Evolutionary conservation across 116 monocot species (phyloP).

Genomic region (Thalassia testudinum): DNA sequence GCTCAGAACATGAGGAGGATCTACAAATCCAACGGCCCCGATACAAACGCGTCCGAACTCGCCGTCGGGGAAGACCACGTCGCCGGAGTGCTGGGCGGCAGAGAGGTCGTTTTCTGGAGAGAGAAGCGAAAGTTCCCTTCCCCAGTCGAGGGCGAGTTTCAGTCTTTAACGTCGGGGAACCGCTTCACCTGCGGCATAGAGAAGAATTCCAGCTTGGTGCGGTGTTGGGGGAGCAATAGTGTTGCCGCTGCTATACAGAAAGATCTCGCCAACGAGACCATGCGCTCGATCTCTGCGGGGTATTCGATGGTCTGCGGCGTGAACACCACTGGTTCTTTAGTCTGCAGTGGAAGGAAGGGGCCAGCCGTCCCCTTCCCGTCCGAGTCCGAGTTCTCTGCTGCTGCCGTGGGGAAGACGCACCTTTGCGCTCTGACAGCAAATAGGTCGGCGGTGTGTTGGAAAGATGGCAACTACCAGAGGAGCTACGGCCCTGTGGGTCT

Average conservation of each 20-base stretch:
- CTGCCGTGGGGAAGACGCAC: conserved; percentile 49
- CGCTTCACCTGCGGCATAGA: conserved; percentile 54
- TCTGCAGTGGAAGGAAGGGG: conserved; percentile 57
- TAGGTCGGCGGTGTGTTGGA: conserved; percentile 60
- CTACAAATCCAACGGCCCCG: too few species aligned
- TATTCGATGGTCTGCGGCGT: conserved; percentile 62
- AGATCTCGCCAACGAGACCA: conserved; percentile 20
- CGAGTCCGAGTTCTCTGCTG: conserved; percentile 15
- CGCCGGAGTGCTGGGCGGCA: conserved; percentile 15
- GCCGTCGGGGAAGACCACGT: conserved; percentile 56
- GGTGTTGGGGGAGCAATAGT: conserved; percentile 22
- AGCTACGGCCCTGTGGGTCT: conserved; percentile 9
- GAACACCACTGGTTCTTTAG: conserved; percentile 14
- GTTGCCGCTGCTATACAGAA: neutral
- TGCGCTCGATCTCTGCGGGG: conserved; percentile 50
- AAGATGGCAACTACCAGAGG: conserved; percentile 9
- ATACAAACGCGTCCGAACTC: conserved; percentile 10
- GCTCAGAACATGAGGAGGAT: conserved; percentile 25
- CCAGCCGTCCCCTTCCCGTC: conserved; percentile 17
- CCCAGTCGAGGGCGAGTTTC: conserved; percentile 39
- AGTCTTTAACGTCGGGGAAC: conserved; percentile 64
- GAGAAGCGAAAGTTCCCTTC: conserved; percentile 13
- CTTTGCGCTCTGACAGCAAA: conserved; percentile 42
- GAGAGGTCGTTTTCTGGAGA: conserved; percentile 34
- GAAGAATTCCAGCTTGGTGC: conserved; percentile 3